These are phyloP conservation scores for Aspergillus flavus DNA, from an alignment of 2,329 filamentous ascomycete genomes.

Conservation along the genomic window DNA sequence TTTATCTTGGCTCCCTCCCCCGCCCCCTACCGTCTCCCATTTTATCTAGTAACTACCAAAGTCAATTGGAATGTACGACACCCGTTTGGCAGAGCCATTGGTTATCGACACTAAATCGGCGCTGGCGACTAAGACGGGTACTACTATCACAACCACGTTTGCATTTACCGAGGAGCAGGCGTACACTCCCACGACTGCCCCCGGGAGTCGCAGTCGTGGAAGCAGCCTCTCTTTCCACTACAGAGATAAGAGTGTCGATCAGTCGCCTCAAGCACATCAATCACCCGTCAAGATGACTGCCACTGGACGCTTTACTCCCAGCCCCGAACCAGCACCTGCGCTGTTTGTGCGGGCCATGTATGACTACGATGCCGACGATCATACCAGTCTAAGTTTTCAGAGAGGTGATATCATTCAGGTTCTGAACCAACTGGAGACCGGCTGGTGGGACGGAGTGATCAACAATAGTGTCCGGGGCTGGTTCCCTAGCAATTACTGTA, in stretches of 20 bases:
- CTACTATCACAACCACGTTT: slow-evolving; percentile 45
- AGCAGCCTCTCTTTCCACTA: slow-evolving; percentile 33
- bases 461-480: slow-evolving; percentile 87
- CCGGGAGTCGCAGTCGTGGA: slow-evolving; percentile 34
- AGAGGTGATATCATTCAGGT: slow-evolving; percentile 98
- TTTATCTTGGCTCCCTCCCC: slow-evolving; percentile 1
- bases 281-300: slow-evolving; percentile 35
- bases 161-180: slow-evolving; percentile 46
- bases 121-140: slow-evolving; percentile 38
- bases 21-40: background rate
- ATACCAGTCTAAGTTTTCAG: slow-evolving; percentile 93
- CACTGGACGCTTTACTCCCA: slow-evolving; percentile 34
- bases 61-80: slow-evolving; percentile 36
- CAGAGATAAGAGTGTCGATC: slow-evolving; percentile 21
- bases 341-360: slow-evolving; percentile 94
- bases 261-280: slow-evolving; percentile 29
- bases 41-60: background rate
- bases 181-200: slow-evolving; percentile 32
- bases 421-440: slow-evolving; percentile 95
- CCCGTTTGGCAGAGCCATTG: slow-evolving; percentile 36
- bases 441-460: slow-evolving; percentile 99
- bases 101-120: slow-evolving; percentile 35
- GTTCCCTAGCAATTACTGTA: slow-evolving; percentile 99
- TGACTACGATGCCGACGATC: slow-evolving; percentile 96
- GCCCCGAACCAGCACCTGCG: slow-evolving; percentile 50